These are phyloP conservation scores for Podospora pseudocomata DNA, from an alignment of 495 filamentous ascomycete species.

Conservation along the genomic window DNA sequence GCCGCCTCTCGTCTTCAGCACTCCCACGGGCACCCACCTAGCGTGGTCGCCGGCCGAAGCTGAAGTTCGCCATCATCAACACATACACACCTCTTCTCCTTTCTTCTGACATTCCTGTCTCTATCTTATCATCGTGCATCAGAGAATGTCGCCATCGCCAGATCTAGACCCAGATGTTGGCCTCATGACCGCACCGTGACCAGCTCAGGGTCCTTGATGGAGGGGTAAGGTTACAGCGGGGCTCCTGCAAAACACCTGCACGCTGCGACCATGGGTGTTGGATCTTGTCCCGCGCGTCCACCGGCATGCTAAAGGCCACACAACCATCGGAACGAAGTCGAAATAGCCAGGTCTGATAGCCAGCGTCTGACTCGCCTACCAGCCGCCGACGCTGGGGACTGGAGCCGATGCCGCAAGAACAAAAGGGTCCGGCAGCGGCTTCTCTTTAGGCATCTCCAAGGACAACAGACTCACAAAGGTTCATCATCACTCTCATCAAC, in stretches of 20 bases:
- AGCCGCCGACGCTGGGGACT: conserved; percentile 1
- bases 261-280: conserved; percentile 10
- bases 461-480: too few species aligned
- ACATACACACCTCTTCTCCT: too few species aligned
- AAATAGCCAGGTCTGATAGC: conserved; percentile 6
- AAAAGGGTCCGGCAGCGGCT: background rate
- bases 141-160: conserved; percentile 19
- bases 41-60: background rate
- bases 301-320: background rate
- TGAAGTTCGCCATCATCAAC: background rate
- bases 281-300: background rate
- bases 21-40: background rate
- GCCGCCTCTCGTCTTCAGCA: conserved; percentile 1
- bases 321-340: background rate
- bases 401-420: conserved; percentile 6
- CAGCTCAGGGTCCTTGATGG: conserved; percentile 4
- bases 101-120: background rate
- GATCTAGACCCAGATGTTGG: conserved; percentile 10
- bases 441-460: background rate
- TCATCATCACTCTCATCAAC: background rate
- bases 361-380: conserved; percentile 5
- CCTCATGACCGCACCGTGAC: conserved; percentile 27
- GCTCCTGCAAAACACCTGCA: conserved; percentile 18
- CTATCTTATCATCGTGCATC: conserved; percentile 6
- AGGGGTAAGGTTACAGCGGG: conserved; percentile 13